Percentiles rank a stretch among this genome's conserved stretches.
Conservation (phyloP, 768 basidiomycete species). For the Leccinellum rugosiceps region DNA sequence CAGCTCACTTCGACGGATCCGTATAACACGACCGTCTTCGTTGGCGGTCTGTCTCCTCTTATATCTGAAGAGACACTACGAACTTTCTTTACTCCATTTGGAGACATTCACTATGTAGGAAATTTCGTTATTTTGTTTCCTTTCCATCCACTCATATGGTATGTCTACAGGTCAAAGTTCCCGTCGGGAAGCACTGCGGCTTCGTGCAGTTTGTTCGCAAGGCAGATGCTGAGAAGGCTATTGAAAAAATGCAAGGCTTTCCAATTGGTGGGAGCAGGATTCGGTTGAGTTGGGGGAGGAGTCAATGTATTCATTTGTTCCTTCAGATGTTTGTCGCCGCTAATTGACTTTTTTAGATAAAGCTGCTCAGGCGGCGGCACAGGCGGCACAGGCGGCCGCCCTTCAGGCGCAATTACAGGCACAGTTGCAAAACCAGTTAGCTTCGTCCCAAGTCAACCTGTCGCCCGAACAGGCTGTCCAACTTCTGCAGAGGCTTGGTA, state of each 20-base stretch:
- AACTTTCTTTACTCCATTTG: slow-evolving; percentile 90
- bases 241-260: slow-evolving; percentile 96
- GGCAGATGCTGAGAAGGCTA: slow-evolving; percentile 86
- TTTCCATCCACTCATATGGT: slow-evolving; percentile 1
- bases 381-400: slow-evolving; percentile 74
- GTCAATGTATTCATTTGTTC: slow-evolving; percentile 59
- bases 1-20: slow-evolving; percentile 87
- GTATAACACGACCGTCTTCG: slow-evolving; percentile 96
- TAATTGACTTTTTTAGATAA: slow-evolving; percentile 54
- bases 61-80: slow-evolving; percentile 90
- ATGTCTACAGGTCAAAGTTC: slow-evolving; percentile 80
- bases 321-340: neutral
- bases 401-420: slow-evolving; percentile 47
- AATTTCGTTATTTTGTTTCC: neutral
- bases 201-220: slow-evolving; percentile 95
- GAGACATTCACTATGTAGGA: slow-evolving; percentile 87
- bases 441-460: slow-evolving; percentile 30
- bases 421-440: slow-evolving; percentile 33
- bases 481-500: slow-evolving; percentile 54
- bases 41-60: slow-evolving; percentile 83
- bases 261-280: slow-evolving; percentile 91
- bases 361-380: slow-evolving; percentile 87
- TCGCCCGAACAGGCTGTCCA: slow-evolving; percentile 63
- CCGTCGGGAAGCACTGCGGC: slow-evolving; percentile 91
- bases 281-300: slow-evolving; percentile 89